Evolutionary conservation across 2,329 filamentous ascomycete genomes (phyloP), one percentile per base, ranked within the genome.

Genomic region (Sarocladium brachiariae): DNA sequence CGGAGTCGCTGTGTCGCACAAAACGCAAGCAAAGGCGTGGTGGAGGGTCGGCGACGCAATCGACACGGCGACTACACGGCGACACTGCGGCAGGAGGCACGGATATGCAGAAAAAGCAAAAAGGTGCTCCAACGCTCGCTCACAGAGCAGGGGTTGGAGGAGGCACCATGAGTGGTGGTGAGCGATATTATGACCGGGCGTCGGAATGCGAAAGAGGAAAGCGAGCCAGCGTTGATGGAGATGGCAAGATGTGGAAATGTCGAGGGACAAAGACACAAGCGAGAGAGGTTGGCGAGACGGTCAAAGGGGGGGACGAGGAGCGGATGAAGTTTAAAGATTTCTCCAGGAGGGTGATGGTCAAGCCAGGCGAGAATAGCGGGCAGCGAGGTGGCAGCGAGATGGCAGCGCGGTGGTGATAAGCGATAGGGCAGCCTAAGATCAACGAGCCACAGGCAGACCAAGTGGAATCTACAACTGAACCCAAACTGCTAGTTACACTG

Each of bases 61-160:
- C 39, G 39, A 43, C 39, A 25, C 39, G 39, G n/a, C 39, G 16
- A 14, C 19, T n/a, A 7, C 37, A 14, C n/a, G n/a, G n/a, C n/a
- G n/a, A n/a, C n/a, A n/a, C n/a, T n/a, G n/a, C n/a, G n/a, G n/a
- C n/a, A n/a, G n/a, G n/a, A n/a, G n/a, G n/a, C n/a, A 35, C 23
- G 19, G 16, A 21, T 39, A 39, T 39, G 37, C 37, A 19, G 37
- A 27, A 43, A 43, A 43, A 43, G 39, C 39, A 43, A 43, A 7
- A n/a, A 39, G 39, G 27, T 13, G 39, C 39, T 24, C 23, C 5
- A 19, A 25, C 4, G 39, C n/a, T n/a, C 8, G 39, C 39, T 43
- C 39, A 43, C 25, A 14, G 39, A 43, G 39, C 39, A 43, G 39
- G 39, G 39, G 14, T 43, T 19, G 7, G 19, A 39, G 37, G 23